A percentile compares a stretch with the other conserved stretches of the same genome.
phyloP scores from a whole-genome alignment of 2,329 filamentous ascomycete species.

The Neoscytalidium dimidiatum region DNA sequence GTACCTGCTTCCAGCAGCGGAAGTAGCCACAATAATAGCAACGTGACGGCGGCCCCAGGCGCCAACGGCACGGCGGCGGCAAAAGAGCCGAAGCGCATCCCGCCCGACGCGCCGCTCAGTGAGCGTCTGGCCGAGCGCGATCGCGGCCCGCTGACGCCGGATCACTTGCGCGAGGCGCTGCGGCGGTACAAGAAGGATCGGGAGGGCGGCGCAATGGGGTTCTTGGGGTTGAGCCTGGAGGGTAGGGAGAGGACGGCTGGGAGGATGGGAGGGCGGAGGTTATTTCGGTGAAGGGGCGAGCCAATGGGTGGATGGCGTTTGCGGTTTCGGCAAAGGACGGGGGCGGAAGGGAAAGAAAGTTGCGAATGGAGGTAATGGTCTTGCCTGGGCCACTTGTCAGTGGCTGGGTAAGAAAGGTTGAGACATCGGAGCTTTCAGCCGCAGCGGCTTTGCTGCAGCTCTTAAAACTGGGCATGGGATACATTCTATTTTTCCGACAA shows the following conservation, averaged over 20 bases:
- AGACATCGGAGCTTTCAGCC: too few species aligned
- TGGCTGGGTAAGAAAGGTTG: too few species aligned
- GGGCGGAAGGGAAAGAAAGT: too few species aligned
- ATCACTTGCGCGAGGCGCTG: slow-evolving; percentile 73
- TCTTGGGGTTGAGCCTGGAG: slow-evolving; percentile 52
- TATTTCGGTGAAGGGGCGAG: slow-evolving; percentile 42
- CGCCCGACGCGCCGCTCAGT: slow-evolving; percentile 5
- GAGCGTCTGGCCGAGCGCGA: slow-evolving; percentile 35
- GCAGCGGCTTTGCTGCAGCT: too few species aligned
- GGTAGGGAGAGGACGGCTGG: slow-evolving; percentile 47
- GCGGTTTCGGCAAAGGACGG: not conserved
- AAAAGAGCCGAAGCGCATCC: not conserved
- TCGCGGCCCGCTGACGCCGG: slow-evolving; percentile 65
- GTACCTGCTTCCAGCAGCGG: not conserved
- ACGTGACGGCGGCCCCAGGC: not conserved
- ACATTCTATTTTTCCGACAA: too few species aligned
- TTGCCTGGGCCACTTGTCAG: too few species aligned
- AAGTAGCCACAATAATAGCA: not conserved
- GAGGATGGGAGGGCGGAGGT: slow-evolving; percentile 46
- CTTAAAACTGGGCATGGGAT: too few species aligned
- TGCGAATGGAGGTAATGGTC: not conserved
- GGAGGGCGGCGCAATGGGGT: slow-evolving; percentile 62
- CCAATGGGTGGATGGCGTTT: not conserved
- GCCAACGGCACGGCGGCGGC: not conserved
- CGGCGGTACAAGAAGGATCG: slow-evolving; percentile 65